A percentile compares a stretch with the other conserved stretches of the same genome.
Conservation (phyloP, 2,329 filamentous ascomycete genomes). For the Aspergillus fumigatiaffinis region DNA sequence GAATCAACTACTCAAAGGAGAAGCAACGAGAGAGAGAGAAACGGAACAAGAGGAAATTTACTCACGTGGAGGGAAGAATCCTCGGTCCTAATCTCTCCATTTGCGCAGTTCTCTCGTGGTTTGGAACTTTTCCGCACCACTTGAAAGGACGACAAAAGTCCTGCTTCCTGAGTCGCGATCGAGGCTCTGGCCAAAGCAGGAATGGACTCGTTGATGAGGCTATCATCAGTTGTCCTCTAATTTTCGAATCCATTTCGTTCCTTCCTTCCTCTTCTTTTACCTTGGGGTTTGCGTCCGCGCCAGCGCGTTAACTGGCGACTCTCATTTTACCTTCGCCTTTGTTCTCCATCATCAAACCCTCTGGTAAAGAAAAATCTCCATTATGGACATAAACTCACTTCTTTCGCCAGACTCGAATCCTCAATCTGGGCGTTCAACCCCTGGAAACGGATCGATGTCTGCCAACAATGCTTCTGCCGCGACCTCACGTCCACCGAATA, state of each 20-base stretch:
- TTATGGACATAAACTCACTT: slow-evolving; percentile 46
- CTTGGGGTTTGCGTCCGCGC: slow-evolving; percentile 6
- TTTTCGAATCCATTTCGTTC: slow-evolving; percentile 4
- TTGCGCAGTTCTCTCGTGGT: neutral
- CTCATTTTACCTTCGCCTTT: neutral
- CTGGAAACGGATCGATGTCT: slow-evolving; percentile 24
- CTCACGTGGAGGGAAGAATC: neutral
- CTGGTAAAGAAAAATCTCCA: slow-evolving; percentile 5
- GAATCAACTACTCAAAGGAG: neutral
- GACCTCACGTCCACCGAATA: slow-evolving; percentile 30
- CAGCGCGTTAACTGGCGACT: slow-evolving; percentile 7
- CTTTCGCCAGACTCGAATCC: slow-evolving; percentile 43
- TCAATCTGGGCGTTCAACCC: slow-evolving; percentile 33
- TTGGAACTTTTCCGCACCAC: neutral
- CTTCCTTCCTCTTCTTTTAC: slow-evolving; percentile 1
- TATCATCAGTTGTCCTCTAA: slow-evolving; percentile 26
- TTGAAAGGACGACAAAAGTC: neutral
- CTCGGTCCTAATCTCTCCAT: neutral
- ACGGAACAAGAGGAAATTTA: neutral
- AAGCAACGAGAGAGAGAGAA: neutral
- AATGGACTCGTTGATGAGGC: slow-evolving; percentile 35
- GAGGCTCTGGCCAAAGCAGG: slow-evolving; percentile 28
- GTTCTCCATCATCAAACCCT: neutral
- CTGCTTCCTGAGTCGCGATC: slow-evolving; percentile 14
- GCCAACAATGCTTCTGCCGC: slow-evolving; percentile 22